phyloP scores from a whole-genome alignment of 441 rosid species.

The Populus hybrid region DNA sequence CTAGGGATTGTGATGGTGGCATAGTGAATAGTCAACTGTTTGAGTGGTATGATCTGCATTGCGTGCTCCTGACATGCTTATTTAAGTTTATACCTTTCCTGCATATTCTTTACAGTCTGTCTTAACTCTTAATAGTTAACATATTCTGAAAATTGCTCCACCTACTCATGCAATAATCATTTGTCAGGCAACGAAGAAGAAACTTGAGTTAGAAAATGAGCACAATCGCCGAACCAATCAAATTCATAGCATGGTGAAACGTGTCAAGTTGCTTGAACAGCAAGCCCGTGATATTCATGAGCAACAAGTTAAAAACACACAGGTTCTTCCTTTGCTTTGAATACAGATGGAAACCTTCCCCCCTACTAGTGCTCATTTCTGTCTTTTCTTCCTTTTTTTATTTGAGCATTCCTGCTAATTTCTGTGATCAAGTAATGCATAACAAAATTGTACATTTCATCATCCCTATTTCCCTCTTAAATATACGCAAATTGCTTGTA shows the following conservation, averaged over 20 bases:
- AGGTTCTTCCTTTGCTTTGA: constrained; percentile 48
- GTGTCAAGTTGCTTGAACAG: constrained; percentile 50
- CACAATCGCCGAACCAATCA: constrained; percentile 37
- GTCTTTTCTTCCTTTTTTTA: not conserved
- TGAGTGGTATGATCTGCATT: not conserved
- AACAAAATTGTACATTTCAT: not conserved
- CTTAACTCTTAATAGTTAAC: not conserved
- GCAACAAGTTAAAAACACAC: constrained; percentile 65
- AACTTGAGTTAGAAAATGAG: constrained; percentile 58
- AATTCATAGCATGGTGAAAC: constrained; percentile 45
- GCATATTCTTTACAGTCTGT: not conserved
- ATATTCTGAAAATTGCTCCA: not conserved
- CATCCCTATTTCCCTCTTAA: not conserved
- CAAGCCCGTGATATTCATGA: constrained; percentile 75
- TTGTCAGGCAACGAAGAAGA: constrained; percentile 65
- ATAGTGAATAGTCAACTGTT: not conserved
- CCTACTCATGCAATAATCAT: constrained; percentile 16
- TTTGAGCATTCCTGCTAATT: not conserved
- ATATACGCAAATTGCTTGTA: not conserved
- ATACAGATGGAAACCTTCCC: not conserved
- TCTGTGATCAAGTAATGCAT: not conserved
- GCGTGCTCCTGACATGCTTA: not conserved
- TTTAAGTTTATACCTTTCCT: not conserved
- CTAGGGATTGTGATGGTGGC: not conserved
- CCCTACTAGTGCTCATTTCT: not conserved